These are phyloP conservation scores for Starmerella riodocensis DNA, from an alignment of 805 yeast species.

Conservation along the genomic window DNA sequence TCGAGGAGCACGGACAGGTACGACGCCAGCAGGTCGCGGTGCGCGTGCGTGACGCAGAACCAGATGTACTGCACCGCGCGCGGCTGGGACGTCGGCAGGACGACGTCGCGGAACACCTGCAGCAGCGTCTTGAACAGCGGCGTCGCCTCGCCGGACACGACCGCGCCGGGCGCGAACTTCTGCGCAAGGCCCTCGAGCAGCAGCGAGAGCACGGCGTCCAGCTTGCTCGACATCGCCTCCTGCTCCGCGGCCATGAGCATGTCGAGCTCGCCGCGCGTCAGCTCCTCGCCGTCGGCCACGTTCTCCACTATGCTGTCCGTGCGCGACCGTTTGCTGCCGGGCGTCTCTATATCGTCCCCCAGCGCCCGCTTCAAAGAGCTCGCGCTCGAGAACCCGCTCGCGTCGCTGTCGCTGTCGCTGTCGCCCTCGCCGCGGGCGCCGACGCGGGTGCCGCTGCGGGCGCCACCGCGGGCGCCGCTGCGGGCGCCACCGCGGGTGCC, in stretches of 20 bases:
- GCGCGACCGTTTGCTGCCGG: neutral
- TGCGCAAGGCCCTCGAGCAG: slow-evolving; percentile 40
- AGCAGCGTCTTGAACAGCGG: slow-evolving; percentile 58
- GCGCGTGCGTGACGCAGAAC: slow-evolving; percentile 69
- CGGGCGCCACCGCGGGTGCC: no score
- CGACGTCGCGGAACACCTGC: slow-evolving; percentile 64
- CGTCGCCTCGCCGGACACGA: slow-evolving; percentile 53
- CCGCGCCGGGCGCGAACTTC: slow-evolving; percentile 38
- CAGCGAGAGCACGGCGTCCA: slow-evolving; percentile 54
- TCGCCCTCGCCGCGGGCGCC: no score
- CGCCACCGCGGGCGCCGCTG: no score
- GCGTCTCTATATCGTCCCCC: slow-evolving; percentile 4
- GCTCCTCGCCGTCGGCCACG: slow-evolving; percentile 26
- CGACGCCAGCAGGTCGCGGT: slow-evolving; percentile 72
- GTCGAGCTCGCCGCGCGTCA: slow-evolving; percentile 26
- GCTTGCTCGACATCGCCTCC: slow-evolving; percentile 46
- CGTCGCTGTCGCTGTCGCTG: slow-evolving; percentile 17
- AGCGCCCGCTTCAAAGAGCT: slow-evolving; percentile 22
- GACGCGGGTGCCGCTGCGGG: no score
- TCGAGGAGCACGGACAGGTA: slow-evolving; percentile 72
- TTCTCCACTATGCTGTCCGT: slow-evolving; percentile 25
- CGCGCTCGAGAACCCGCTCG: neutral
- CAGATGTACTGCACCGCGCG: slow-evolving; percentile 73
- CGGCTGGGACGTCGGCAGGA: slow-evolving; percentile 85
- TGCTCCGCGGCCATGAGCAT: slow-evolving; percentile 31